These are phyloP conservation scores for Saccharomycopsis fibuligera DNA, from an alignment of 805 yeast species.

Conservation along the genomic window DNA sequence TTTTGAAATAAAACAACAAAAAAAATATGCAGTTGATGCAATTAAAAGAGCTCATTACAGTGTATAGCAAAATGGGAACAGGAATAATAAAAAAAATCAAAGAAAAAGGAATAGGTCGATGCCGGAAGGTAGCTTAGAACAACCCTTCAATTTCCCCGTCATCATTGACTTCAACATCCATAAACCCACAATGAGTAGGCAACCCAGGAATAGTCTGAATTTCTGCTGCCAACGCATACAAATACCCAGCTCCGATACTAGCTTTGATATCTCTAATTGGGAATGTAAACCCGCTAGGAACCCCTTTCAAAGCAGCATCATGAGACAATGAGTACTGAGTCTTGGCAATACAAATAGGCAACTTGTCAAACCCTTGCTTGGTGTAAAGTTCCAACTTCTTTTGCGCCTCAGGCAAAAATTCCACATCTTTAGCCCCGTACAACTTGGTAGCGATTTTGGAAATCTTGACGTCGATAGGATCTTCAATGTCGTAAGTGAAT, in stretches of 20 bases:
- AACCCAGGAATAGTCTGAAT: constrained; percentile 83
- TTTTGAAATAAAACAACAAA: too few relatives aligned
- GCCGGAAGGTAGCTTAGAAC: constrained; percentile 40
- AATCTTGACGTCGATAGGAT: constrained; percentile 64
- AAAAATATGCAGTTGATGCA: too few relatives aligned
- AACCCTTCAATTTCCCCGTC: constrained; percentile 79
- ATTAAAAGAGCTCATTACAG: too few relatives aligned
- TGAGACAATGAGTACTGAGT: constrained; percentile 82
- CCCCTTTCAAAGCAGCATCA: constrained; percentile 78
- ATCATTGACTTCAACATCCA: constrained; percentile 78
- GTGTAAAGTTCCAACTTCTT: constrained; percentile 62
- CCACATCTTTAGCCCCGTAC: constrained; percentile 74
- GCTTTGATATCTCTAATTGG: constrained; percentile 79
- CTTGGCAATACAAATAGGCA: constrained; percentile 82
- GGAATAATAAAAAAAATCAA: too few relatives aligned
- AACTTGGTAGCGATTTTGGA: constrained; percentile 61
- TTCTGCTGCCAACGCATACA: constrained; percentile 80
- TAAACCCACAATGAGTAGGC: constrained; percentile 80
- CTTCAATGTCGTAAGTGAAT: constrained; percentile 56
- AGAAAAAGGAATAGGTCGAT: too few relatives aligned
- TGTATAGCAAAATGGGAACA: too few relatives aligned
- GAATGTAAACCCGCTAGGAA: constrained; percentile 71
- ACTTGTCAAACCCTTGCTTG: constrained; percentile 66
- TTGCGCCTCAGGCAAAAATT: constrained; percentile 62
- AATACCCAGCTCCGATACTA: constrained; percentile 77